phyloP scores from a whole-genome alignment of 257 asterid genomes.

The Primulina tabacum region DNA sequence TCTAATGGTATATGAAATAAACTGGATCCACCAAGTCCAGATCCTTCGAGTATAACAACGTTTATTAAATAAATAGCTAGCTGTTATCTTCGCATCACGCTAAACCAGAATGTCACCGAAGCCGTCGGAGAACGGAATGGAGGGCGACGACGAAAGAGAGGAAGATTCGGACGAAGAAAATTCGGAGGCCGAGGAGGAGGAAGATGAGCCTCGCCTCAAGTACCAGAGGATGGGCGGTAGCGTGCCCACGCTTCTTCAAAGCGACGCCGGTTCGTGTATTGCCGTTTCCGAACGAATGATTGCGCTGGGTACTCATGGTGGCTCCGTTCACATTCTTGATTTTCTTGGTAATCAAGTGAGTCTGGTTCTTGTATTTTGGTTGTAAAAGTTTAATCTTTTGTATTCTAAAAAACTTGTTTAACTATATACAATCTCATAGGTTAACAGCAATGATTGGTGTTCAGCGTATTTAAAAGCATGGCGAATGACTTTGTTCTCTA shows the following conservation, averaged over 20 bases:
- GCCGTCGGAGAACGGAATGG: conserved; percentile 80
- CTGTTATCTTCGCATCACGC: conserved; percentile 10
- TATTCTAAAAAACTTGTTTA: neutral
- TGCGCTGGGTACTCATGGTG: conserved; percentile 88
- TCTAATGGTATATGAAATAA: too few relatives aligned
- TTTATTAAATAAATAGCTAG: too few relatives aligned
- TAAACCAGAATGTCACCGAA: conserved; percentile 56
- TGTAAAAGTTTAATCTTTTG: neutral
- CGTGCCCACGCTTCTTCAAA: conserved; percentile 72
- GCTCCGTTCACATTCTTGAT: conserved; percentile 89
- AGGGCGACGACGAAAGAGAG: conserved; percentile 92
- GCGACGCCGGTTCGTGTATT: conserved; percentile 88
- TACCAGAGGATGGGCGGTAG: conserved; percentile 99
- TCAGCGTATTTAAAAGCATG: conserved; percentile 5
- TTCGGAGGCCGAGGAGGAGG: conserved; percentile 53
- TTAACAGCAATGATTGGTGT: neutral
- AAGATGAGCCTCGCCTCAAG: conserved; percentile 91
- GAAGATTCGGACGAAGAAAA: conserved; percentile 62
- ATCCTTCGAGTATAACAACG: too few relatives aligned
- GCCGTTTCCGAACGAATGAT: conserved; percentile 95
- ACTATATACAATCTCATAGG: neutral
- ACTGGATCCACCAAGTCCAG: too few relatives aligned
- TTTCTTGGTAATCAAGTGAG: conserved; percentile 91
- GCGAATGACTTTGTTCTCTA: conserved; percentile 16
- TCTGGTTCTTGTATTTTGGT: neutral